Evolutionary conservation across 2,329 filamentous ascomycete species (phyloP), one percentile per base, ranked within the genome.

Genomic region (Epichloe hybrida): DNA sequence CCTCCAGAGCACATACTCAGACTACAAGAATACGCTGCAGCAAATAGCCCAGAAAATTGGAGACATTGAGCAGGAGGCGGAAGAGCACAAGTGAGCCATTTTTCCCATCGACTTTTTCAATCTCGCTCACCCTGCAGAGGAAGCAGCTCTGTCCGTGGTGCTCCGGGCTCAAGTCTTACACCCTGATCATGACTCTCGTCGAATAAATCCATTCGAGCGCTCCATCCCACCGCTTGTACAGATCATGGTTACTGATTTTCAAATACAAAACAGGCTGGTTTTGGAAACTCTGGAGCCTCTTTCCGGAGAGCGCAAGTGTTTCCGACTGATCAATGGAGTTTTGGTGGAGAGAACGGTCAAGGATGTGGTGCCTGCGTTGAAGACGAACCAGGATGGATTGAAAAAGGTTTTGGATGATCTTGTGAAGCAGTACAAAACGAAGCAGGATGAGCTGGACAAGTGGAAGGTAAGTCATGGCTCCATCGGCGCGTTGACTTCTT

Each of bases 291-390:
- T 98, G 56, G 79, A 84, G 53, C 90, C 90, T 44, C 78, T 97
- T 23, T 76, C 87, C 1, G 78, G 76, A 56, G 86, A 95, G 58
- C 86, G 93, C 62, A 98, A 96, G 73, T 97, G 91, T 71, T 98
- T 97, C 72, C 90, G 93, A 60, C 88, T 98, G 80, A 94, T 98
- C 67, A 97, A 98, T 67, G 93, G 93, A 44, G 90, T 97, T 23
- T 73, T 98, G 52, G 88, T 95, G 50, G 93, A 98, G 73, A 80
- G 90, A 59, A 97, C 91, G 15, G 88, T 98, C 58, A 78, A 88
- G 67, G 93, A 97, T 67, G 88, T 98, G 12, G 76, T 95, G 50
- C 93, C 93, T 5, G 86, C 88, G 27, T 75, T 98, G 54, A 84
- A 88, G 71, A 97, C 89, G 20, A 97, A 98, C 66, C 86, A 88